phyloP scores from a whole-genome alignment of 2,329 filamentous ascomycete species.

The Cytospora schulzeri region DNA sequence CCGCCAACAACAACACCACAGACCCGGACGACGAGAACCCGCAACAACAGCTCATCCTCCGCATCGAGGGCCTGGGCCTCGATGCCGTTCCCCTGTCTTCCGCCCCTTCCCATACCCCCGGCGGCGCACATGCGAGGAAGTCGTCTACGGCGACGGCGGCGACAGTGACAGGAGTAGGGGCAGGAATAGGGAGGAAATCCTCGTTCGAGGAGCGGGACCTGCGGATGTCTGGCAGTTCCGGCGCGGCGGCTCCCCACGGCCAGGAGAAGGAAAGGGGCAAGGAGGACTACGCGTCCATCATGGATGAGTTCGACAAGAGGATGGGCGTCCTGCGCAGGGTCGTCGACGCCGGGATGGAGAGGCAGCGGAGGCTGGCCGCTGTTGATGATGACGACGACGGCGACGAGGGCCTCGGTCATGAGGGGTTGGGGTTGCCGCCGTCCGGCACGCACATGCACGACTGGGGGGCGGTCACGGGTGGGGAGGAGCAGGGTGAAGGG shows the following conservation, averaged over 20 bases:
- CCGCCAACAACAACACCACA: constrained; percentile 20
- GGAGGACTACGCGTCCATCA: constrained; percentile 50
- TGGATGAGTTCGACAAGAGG: constrained; percentile 60
- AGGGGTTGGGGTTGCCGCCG: too few relatives aligned
- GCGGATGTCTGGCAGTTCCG: constrained; percentile 14
- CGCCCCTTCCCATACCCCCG: neutral
- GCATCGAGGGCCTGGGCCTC: constrained; percentile 58
- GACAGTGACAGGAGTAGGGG: neutral
- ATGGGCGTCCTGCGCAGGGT: constrained; percentile 59
- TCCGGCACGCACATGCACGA: constrained; percentile 11
- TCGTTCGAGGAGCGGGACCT: constrained; percentile 23
- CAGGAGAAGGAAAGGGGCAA: neutral
- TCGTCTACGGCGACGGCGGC: constrained; percentile 22
- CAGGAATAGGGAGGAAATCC: constrained; percentile 18
- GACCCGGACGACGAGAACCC: constrained; percentile 37
- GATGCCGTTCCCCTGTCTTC: constrained; percentile 20
- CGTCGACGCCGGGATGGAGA: constrained; percentile 53
- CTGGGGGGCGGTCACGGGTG: neutral
- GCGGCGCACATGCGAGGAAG: constrained; percentile 34
- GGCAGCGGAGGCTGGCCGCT: constrained; percentile 39
- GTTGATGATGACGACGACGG: constrained; percentile 26
- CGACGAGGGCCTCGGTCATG: too few relatives aligned
- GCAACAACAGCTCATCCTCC: constrained; percentile 58
- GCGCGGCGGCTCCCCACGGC: constrained; percentile 4
- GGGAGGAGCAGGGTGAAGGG: neutral